Conservation (phyloP, 2,329 filamentous ascomycete species). For the Ceratocystis diversiconidia region DNA sequence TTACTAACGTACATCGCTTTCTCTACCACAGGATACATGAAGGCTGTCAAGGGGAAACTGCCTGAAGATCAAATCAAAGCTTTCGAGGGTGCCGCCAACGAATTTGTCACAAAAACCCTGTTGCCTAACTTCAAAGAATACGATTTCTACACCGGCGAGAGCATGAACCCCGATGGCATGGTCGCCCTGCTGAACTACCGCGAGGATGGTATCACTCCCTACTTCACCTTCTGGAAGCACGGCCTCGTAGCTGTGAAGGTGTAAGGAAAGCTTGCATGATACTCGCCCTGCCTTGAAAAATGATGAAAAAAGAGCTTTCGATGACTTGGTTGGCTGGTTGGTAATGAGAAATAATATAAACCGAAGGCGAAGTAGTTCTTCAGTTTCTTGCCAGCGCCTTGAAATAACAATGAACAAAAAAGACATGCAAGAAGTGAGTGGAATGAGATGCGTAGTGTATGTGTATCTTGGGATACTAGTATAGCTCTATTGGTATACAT, state of each 20-base stretch:
- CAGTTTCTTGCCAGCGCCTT: not conserved
- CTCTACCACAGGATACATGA: conserved; percentile 60
- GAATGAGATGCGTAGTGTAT: not conserved
- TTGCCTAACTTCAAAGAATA: conserved; percentile 84
- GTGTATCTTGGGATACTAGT: not conserved
- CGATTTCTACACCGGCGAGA: conserved; percentile 86
- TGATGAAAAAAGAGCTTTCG: not conserved
- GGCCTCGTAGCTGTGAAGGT: conserved; percentile 84
- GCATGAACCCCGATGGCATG: conserved; percentile 90
- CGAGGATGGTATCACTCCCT: conserved; percentile 87
- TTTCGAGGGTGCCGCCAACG: conserved; percentile 64
- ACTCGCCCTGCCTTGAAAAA: not conserved
- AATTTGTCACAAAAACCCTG: conserved; percentile 70
- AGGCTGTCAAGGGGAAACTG: conserved; percentile 51
- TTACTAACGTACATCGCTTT: not conserved
- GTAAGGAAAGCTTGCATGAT: conserved; percentile 34
- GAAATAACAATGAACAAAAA: not conserved
- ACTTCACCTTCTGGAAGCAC: conserved; percentile 87
- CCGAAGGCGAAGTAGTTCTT: not conserved
- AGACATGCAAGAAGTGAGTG: too few relatives aligned
- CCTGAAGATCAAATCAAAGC: conserved; percentile 18
- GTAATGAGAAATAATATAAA: not conserved
- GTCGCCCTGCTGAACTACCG: conserved; percentile 93
- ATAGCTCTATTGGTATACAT: not conserved
- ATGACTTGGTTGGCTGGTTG: not conserved